phyloP scores from a whole-genome alignment of 192 early-diverging fungal species.

The Rhizophagus sp. region DNA sequence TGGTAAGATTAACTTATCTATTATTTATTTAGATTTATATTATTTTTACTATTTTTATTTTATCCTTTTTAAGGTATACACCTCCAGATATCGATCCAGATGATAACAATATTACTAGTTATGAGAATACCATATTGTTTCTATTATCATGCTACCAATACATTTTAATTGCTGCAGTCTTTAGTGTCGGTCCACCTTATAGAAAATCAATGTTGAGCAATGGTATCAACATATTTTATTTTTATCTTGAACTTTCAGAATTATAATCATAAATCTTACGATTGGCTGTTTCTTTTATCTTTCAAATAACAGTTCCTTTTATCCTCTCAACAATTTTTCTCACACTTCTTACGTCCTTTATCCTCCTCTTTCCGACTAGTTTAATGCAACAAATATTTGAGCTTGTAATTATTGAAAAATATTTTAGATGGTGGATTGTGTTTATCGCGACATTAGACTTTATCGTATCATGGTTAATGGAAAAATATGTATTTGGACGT shows the following conservation, averaged over 20 bases:
- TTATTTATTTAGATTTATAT: not conserved
- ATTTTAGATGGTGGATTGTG: slow-evolving; percentile 63
- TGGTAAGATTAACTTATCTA: slow-evolving; percentile 59
- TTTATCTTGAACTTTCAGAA: not conserved
- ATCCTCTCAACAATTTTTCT: slow-evolving; percentile 62
- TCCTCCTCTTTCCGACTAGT: slow-evolving; percentile 55
- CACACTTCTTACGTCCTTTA: slow-evolving; percentile 45
- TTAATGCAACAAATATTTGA: slow-evolving; percentile 64
- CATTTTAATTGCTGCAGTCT: slow-evolving; percentile 84
- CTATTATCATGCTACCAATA: slow-evolving; percentile 92
- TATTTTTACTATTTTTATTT: not conserved
- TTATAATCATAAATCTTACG: not conserved
- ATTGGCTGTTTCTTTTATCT: slow-evolving; percentile 31
- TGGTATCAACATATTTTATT: slow-evolving; percentile 45
- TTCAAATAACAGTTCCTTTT: slow-evolving; percentile 56
- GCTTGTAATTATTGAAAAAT: slow-evolving; percentile 56
- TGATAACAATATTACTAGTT: slow-evolving; percentile 70
- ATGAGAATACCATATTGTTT: slow-evolving; percentile 93
- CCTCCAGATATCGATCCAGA: slow-evolving; percentile 62
- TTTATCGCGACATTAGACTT: slow-evolving; percentile 63
- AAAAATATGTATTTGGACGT: slow-evolving; percentile 47
- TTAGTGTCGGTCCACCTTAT: slow-evolving; percentile 96
- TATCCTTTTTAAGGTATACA: slow-evolving; percentile 41
- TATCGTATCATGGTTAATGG: slow-evolving; percentile 44
- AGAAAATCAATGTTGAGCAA: slow-evolving; percentile 88